Evolutionary conservation across 2,329 filamentous ascomycete species (phyloP).

Genomic region (Allantophomopsis cytisporea): DNA sequence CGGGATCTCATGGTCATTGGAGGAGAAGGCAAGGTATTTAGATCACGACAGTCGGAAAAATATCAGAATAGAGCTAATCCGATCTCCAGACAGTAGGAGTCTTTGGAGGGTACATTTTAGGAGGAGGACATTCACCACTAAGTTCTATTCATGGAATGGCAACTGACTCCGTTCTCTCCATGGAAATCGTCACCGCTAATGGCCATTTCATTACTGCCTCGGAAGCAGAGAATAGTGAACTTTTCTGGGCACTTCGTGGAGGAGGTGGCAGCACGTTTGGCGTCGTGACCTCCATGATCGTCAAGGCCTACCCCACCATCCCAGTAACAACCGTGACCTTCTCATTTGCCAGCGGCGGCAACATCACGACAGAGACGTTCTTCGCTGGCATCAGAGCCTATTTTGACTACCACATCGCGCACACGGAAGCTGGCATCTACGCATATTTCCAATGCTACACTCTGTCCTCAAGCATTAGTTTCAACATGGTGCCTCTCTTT

Average conservation of each 20-base stretch:
- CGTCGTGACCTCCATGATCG: conserved; percentile 39
- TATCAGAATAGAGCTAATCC: too few species aligned
- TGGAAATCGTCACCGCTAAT: conserved; percentile 1
- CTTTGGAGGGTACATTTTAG: conserved; percentile 45
- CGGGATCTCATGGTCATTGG: conserved; percentile 31
- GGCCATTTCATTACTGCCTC: background rate
- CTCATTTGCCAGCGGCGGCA: conserved; percentile 20
- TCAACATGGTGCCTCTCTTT: conserved; percentile 31
- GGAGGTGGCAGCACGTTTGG: conserved; percentile 36
- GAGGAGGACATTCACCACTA: conserved; percentile 43
- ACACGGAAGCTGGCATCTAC: background rate
- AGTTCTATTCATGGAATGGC: conserved; percentile 38
- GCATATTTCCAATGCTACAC: conserved; percentile 19
- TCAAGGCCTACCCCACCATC: conserved; percentile 31
- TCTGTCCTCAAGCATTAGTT: conserved; percentile 20
- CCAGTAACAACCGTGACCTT: conserved; percentile 29
- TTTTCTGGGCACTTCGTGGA: conserved; percentile 12
- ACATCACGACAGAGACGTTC: conserved; percentile 26
- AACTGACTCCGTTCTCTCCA: conserved; percentile 41
- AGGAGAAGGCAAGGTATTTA: conserved; percentile 22
- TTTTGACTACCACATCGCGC: conserved; percentile 29
- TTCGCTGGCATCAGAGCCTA: conserved; percentile 28
- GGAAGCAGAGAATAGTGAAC: background rate
- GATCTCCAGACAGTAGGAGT: conserved; percentile 34
- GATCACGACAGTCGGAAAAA: too few species aligned